Evolutionary conservation across 106 monocot genomes (phyloP).

Genomic region (Acanthochlamys bracteata): DNA sequence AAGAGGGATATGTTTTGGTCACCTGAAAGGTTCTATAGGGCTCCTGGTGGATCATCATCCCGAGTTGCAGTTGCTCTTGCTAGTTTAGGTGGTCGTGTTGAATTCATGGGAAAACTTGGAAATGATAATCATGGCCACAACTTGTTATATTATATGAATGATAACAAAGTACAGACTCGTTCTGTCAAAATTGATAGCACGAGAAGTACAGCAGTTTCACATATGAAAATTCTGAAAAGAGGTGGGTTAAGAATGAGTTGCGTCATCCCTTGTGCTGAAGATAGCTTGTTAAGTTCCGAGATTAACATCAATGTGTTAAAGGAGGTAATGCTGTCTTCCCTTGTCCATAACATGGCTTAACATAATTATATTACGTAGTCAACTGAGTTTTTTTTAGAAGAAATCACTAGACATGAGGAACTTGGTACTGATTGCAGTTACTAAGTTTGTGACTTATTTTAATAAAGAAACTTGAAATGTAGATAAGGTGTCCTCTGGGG

Average conservation of each 20-base stretch:
- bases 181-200: constrained; percentile 39
- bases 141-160: constrained; percentile 62
- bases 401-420: too few species aligned
- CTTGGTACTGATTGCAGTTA: too few species aligned
- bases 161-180: constrained; percentile 64
- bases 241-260: constrained; percentile 44
- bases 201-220: constrained; percentile 51
- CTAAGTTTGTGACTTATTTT: too few species aligned
- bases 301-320: constrained; percentile 67
- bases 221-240: constrained; percentile 61
- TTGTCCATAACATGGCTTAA: neutral
- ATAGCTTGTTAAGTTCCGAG: constrained; percentile 54
- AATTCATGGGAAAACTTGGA: constrained; percentile 89
- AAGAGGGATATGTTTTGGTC: constrained; percentile 71
- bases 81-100: constrained; percentile 60
- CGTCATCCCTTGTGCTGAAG: constrained; percentile 56
- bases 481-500: too few species aligned
- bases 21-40: constrained; percentile 61
- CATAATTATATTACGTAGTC: too few species aligned
- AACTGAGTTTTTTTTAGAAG: too few species aligned
- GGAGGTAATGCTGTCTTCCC: constrained; percentile 38
- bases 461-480: too few species aligned
- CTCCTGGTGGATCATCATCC: constrained; percentile 69
- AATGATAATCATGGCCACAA: constrained; percentile 75
- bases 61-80: constrained; percentile 79